These are phyloP conservation scores for Hypseocharis bilobata DNA, from an alignment of 441 rosid species.

Conservation along the genomic window DNA sequence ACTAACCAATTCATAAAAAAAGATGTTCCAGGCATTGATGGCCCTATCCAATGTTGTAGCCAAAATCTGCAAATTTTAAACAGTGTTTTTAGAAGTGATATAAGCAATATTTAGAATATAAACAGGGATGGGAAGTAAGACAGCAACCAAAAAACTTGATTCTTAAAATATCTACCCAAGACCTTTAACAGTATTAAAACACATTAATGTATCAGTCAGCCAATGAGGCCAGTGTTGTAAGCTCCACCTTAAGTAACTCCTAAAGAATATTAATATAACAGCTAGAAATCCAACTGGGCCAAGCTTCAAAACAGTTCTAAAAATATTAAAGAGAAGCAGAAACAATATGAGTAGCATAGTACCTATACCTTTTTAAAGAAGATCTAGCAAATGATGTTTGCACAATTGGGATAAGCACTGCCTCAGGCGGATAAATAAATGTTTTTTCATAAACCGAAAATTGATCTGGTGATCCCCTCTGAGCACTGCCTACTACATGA, in stretches of 20 bases:
- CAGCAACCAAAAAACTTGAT: background rate
- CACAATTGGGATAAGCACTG: slow-evolving; percentile 85
- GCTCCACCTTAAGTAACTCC: background rate
- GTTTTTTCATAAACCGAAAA: slow-evolving; percentile 45
- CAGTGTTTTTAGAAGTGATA: slow-evolving; percentile 17
- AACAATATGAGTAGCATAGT: slow-evolving; percentile 15
- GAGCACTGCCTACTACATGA: slow-evolving; percentile 45
- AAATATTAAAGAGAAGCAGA: background rate
- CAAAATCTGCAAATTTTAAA: slow-evolving; percentile 70
- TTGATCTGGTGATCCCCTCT: slow-evolving; percentile 42
- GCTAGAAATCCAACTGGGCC: slow-evolving; percentile 6
- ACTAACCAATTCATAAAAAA: slow-evolving; percentile 92
- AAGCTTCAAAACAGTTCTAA: background rate
- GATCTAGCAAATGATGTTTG: slow-evolving; percentile 78
- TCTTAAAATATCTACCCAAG: background rate
- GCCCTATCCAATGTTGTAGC: slow-evolving; percentile 99
- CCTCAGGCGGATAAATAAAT: slow-evolving; percentile 84
- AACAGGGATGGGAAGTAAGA: background rate
- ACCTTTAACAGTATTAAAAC: background rate
- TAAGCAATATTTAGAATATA: background rate
- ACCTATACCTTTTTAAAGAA: slow-evolving; percentile 70
- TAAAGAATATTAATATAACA: background rate
- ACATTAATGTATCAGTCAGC: background rate
- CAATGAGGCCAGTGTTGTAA: background rate
- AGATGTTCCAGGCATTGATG: slow-evolving; percentile 79